phyloP scores from a whole-genome alignment of 352 stramenopile species.

The Blastocystis sp. region DNA sequence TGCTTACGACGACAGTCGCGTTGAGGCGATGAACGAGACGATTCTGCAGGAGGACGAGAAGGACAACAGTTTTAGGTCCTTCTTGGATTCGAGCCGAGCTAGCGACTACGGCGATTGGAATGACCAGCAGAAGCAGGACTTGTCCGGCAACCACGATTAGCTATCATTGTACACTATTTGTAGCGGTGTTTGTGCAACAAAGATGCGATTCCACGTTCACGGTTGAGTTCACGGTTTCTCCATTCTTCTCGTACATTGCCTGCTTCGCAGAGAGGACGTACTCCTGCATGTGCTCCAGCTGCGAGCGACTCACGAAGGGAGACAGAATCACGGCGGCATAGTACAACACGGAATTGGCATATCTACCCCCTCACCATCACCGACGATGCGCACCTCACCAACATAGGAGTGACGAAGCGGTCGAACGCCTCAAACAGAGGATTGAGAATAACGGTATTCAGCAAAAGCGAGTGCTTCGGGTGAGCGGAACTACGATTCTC shows the following conservation, averaged over 20 bases:
- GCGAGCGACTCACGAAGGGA: constrained; percentile 38
- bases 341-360: constrained; percentile 37
- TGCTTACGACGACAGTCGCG: not conserved
- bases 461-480: not conserved
- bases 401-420: not conserved
- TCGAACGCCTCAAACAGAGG: constrained; percentile 40
- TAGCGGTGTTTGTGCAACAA: constrained; percentile 56
- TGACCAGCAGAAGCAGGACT: constrained; percentile 51
- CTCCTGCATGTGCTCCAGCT: constrained; percentile 17
- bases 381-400: not conserved
- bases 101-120: constrained; percentile 65
- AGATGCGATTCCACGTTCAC: not conserved
- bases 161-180: constrained; percentile 25
- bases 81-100: constrained; percentile 3
- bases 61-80: not conserved
- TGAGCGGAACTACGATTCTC: not conserved
- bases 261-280: constrained; percentile 2
- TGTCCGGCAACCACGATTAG: constrained; percentile 13
- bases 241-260: not conserved
- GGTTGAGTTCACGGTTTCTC: no score
- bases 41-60: not conserved
- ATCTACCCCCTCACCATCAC: not conserved
- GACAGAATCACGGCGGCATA: constrained; percentile 31
- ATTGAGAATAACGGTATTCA: not conserved
- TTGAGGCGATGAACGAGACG: not conserved